A percentile compares a stretch with the other conserved stretches of the same genome.
Evolutionary conservation across 352 stramenopile genomes (phyloP).

Genomic region (Globisporangium apiculatum): DNA sequence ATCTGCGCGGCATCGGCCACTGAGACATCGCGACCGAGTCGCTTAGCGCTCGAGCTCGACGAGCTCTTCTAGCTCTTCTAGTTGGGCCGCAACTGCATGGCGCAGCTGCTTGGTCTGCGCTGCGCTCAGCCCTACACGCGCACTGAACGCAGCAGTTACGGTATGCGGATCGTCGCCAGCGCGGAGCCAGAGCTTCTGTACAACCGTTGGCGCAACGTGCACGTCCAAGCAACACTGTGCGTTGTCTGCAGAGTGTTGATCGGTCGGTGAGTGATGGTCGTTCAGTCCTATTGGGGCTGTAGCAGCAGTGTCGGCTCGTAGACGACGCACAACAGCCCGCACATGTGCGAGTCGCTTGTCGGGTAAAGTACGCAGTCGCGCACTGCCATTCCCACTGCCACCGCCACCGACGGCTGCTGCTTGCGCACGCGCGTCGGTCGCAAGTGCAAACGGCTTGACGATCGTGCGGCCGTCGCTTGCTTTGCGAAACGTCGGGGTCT

Average conservation of each 20-base stretch:
- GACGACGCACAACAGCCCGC: not conserved
- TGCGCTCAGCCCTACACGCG: conserved; percentile 17
- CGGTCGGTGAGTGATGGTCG: too few relatives aligned
- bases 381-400: too few relatives aligned
- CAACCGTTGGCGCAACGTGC: conserved; percentile 34
- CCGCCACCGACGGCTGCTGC: not conserved
- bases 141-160: conserved; percentile 21
- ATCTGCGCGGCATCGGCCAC: conserved; percentile 11
- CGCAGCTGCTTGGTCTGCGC: conserved; percentile 23
- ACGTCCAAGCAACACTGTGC: conserved; percentile 21
- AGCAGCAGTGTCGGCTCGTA: too few relatives aligned
- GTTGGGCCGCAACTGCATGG: conserved; percentile 18
- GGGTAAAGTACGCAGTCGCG: too few relatives aligned
- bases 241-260: not conserved
- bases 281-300: too few relatives aligned
- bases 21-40: conserved; percentile 11
- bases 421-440: conserved; percentile 24
- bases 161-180: conserved; percentile 21
- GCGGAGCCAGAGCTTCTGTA: conserved; percentile 28
- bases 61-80: conserved; percentile 82
- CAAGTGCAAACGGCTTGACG: conserved; percentile 36
- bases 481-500: conserved; percentile 24
- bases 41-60: conserved; percentile 50
- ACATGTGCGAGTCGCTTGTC: not conserved
- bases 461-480: conserved; percentile 33